phyloP scores from a whole-genome alignment of 164 flowering plant species.

The Stephania yunnanensis region DNA sequence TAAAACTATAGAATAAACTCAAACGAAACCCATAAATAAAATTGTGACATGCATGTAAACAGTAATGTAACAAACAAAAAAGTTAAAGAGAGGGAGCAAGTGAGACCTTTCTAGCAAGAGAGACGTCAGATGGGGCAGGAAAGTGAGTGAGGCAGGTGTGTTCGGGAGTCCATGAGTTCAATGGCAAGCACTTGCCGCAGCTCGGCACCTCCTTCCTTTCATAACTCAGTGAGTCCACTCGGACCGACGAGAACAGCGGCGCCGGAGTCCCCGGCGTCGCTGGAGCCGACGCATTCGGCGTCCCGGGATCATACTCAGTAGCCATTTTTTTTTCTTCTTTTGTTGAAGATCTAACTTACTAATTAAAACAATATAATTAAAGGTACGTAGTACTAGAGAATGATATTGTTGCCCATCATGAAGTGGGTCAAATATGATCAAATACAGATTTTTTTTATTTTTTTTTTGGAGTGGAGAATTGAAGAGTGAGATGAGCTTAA shows the following conservation, averaged over 20 bases:
- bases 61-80: too few species aligned
- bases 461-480: slow-evolving; percentile 1
- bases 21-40: too few species aligned
- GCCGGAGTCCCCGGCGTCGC: slow-evolving; percentile 78
- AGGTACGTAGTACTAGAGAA: too few species aligned
- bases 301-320: slow-evolving; percentile 33
- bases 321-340: slow-evolving; percentile 31
- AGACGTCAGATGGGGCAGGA: slow-evolving; percentile 48
- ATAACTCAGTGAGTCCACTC: slow-evolving; percentile 76
- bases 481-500: not conserved
- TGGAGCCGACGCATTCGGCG: slow-evolving; percentile 57
- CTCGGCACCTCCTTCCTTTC: slow-evolving; percentile 78
- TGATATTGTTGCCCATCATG: too few species aligned
- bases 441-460: slow-evolving; percentile 12
- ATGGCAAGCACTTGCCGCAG: slow-evolving; percentile 63
- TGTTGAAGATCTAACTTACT: not conserved
- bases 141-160: slow-evolving; percentile 64
- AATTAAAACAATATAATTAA: not conserved
- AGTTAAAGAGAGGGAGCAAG: too few species aligned
- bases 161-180: slow-evolving; percentile 35
- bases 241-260: slow-evolving; percentile 48
- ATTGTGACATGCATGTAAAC: too few species aligned
- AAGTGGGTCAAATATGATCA: too few species aligned
- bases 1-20: too few species aligned
- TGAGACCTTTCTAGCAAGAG: slow-evolving; percentile 81